Evolutionary conservation across 768 basidiomycete species (phyloP), one percentile per base, ranked within the genome.

Genomic region (Albatrellus ellisii): DNA sequence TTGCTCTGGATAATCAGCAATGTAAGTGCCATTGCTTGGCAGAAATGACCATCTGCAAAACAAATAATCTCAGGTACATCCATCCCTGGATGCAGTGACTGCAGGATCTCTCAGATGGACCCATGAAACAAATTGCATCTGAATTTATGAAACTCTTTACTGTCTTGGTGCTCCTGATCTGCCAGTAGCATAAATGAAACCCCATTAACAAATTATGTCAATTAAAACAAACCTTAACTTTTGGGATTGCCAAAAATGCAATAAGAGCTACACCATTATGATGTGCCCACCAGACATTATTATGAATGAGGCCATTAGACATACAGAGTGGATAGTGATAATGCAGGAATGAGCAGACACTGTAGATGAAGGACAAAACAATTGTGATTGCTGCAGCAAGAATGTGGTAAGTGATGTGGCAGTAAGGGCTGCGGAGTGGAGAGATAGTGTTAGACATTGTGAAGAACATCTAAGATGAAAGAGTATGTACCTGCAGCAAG

Each of bases 1-100:
- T 42, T 65, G 62, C 41, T 64, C 61, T 2, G 63, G 62, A 47
- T 64, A 63, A 43, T 63, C 59, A 0, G 59, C 60, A 39, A 64
- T 62, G 44, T 56, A 59, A 2, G 62, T 60, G 0, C 61, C 61
- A 18, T 63, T 46, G 7, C 50, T 45, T 53, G 46, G 0, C 52
- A 51, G 46, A 51, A 62, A 39, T 64, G 61, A 1, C 61, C 60
- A 53, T 66, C 60, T 1, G 60, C 54, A 29, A 55, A 53, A 7
- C 31, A 42, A 5, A 41, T 21, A 8, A 56, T 32, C 6, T 49
- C 45, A 0, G 48, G 51, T 2, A 18, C 41, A 11, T 41, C 41
- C 54, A 54, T 52, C 3, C 20, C 44, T 2, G 52, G 40, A 3
- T 31, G 28, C 2, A 55, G 37, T 6, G 48, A 39, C 6, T 28